phyloP scores from a whole-genome alignment of 176 grass and related monocot genomes.

The Oryza coarctata region DNA sequence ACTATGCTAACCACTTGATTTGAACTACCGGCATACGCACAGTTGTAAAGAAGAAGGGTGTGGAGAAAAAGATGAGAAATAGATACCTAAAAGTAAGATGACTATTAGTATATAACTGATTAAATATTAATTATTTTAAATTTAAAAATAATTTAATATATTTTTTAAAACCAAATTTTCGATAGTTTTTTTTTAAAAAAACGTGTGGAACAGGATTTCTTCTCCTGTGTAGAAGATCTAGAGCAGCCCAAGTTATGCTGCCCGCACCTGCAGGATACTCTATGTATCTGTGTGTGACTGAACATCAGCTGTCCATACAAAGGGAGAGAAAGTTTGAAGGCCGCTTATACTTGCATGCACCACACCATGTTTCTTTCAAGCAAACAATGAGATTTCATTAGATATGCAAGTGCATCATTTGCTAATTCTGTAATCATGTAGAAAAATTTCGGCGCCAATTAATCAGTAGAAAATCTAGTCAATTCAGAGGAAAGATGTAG shows the following conservation, averaged over 20 bases:
- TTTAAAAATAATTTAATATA: no score
- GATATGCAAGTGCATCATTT: slow-evolving; percentile 5
- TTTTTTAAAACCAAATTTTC: no score
- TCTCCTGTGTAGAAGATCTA: no score
- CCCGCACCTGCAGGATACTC: not conserved
- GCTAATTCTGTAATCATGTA: not conserved
- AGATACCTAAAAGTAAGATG: no score
- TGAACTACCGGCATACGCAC: not conserved
- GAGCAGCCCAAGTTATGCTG: no score
- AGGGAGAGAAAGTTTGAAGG: not conserved
- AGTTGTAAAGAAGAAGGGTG: no score
- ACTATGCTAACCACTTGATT: not conserved
- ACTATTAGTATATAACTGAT: no score
- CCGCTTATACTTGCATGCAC: not conserved
- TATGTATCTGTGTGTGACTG: slow-evolving; percentile 17
- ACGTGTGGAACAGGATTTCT: no score
- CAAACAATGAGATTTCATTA: slow-evolving; percentile 30
- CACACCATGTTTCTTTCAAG: slow-evolving; percentile 27
- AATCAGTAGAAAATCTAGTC: not conserved
- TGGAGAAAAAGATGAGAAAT: no score
- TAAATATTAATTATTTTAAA: no score
- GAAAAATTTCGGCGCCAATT: not conserved
- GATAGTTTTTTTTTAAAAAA: no score
- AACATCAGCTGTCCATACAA: slow-evolving; percentile 31
- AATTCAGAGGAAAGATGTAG: not conserved